Conservation (phyloP, 108 stramenopile species). For the Schizochytrium sp. region DNA sequence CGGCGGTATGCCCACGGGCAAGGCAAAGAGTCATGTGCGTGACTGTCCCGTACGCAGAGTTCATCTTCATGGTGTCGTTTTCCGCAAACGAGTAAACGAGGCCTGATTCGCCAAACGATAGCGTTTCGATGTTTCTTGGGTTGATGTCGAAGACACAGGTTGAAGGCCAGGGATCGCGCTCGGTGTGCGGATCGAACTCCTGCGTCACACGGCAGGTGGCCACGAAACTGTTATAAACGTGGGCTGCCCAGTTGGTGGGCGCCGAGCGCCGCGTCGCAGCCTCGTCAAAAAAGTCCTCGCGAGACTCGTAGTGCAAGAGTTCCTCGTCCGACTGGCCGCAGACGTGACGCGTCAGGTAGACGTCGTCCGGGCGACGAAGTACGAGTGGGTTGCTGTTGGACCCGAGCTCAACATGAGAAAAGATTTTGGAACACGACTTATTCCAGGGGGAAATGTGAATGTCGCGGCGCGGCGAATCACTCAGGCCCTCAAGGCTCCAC, state of each 20-base stretch:
- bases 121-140: neutral
- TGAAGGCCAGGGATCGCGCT: neutral
- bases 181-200: neutral
- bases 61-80: neutral
- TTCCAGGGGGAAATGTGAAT: neutral
- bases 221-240: neutral
- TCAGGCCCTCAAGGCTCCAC: constrained; percentile 16
- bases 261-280: neutral
- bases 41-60: constrained; percentile 7
- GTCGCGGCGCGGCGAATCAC: neutral
- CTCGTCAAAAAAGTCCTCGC: neutral
- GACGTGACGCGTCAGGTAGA: neutral
- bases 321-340: neutral
- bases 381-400: neutral
- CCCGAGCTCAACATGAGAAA: neutral
- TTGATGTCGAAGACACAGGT: constrained; percentile 6
- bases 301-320: neutral
- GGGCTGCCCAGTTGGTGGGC: neutral
- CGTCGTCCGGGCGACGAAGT: neutral
- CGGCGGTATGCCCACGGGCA: neutral
- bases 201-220: constrained; percentile 14
- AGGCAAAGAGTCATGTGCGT: neutral
- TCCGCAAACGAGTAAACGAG: constrained; percentile 7
- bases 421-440: neutral
- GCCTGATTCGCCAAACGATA: neutral